phyloP scores from a whole-genome alignment of 164 flowering plant species.

The Nymphaea colorata region DNA sequence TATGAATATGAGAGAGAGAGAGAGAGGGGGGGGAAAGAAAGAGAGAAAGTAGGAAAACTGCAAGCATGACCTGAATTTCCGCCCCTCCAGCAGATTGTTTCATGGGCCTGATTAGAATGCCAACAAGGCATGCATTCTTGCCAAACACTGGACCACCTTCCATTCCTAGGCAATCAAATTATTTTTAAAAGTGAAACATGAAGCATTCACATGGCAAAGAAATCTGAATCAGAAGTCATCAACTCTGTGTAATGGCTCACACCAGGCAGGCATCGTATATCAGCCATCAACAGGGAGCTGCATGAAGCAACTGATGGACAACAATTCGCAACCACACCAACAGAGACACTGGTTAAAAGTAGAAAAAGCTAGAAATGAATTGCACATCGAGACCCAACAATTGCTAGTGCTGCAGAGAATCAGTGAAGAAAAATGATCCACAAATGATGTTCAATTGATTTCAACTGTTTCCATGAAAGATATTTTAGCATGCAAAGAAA shows the following conservation, averaged over 20 bases:
- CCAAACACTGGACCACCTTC: constrained; percentile 92
- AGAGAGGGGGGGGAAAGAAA: neutral
- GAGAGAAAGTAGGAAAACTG: neutral
- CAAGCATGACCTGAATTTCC: constrained; percentile 69
- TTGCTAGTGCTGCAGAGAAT: constrained; percentile 1
- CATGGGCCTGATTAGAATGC: constrained; percentile 65
- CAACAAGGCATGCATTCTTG: constrained; percentile 42
- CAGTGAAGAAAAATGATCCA: too few species aligned
- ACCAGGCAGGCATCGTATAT: constrained; percentile 95
- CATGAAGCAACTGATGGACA: constrained; percentile 39
- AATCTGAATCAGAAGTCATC: neutral
- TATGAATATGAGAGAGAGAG: neutral
- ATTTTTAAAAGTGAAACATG: neutral
- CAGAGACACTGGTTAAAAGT: constrained; percentile 46
- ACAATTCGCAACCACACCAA: constrained; percentile 69
- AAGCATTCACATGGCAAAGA: neutral
- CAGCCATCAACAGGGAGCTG: constrained; percentile 76
- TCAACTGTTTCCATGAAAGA: too few species aligned
- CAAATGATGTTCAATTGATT: too few species aligned
- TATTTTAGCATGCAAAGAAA: too few species aligned
- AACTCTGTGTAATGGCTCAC: constrained; percentile 10
- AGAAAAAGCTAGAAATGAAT: constrained; percentile 14
- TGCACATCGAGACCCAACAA: constrained; percentile 3
- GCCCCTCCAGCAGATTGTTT: constrained; percentile 68
- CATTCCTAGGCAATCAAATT: constrained; percentile 50